Conservation (phyloP, 768 basidiomycete genomes). For the Xerocomus spinulosus region DNA sequence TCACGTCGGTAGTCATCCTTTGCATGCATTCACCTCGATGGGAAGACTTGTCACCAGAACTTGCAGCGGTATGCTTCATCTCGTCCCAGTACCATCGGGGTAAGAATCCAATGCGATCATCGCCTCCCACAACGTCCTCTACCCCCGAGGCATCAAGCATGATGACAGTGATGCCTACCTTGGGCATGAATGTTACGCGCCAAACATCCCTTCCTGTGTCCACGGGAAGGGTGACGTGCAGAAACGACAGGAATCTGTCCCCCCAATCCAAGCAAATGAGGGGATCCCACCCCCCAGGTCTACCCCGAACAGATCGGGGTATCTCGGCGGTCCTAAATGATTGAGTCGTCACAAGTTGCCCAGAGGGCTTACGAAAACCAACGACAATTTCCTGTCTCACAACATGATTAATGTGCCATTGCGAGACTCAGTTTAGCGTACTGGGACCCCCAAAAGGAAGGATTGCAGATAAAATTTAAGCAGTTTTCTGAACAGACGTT, state of each 20-base stretch:
- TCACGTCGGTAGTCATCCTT: neutral
- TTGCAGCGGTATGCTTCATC: conserved; percentile 1
- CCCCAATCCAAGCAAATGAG: conserved; percentile 71
- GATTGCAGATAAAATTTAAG: conserved; percentile 92
- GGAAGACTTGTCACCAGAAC: conserved; percentile 6
- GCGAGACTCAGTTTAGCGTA: conserved; percentile 31
- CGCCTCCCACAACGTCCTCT: conserved; percentile 57
- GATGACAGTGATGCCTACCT: conserved; percentile 48
- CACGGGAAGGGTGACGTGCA: conserved; percentile 37
- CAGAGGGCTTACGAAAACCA: conserved; percentile 80
- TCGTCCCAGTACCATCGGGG: conserved; percentile 64
- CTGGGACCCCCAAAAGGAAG: conserved; percentile 87
- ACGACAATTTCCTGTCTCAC: conserved; percentile 69
- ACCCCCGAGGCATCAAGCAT: conserved; percentile 46
- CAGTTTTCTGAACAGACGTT: conserved; percentile 56
- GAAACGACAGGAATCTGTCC: conserved; percentile 51
- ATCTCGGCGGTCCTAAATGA: conserved; percentile 75
- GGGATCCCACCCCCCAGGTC: conserved; percentile 75
- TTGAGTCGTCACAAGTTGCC: conserved; percentile 60
- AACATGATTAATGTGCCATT: conserved; percentile 2
- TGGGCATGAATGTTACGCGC: conserved; percentile 64
- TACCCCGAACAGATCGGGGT: conserved; percentile 72
- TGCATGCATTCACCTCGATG: conserved; percentile 6
- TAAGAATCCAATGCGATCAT: conserved; percentile 76
- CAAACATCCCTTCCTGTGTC: conserved; percentile 45